Evolutionary conservation across 495 filamentous ascomycete species (phyloP).

Genomic region (Penicillium diatomitis): DNA sequence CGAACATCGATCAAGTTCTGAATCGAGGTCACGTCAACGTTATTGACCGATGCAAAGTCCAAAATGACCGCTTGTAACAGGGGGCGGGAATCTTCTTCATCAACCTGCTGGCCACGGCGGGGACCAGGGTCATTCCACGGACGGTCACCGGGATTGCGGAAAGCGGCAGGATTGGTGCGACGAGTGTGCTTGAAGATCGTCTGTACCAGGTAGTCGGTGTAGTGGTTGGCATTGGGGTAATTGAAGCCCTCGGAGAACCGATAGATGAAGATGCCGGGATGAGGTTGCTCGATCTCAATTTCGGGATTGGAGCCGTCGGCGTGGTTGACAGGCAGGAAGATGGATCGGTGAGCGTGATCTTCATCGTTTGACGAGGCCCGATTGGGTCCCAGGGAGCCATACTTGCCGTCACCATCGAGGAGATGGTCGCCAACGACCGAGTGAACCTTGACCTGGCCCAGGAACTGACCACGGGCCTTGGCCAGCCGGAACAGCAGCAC

Average conservation of each 20-base stretch:
- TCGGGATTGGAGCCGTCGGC: conserved; percentile 85
- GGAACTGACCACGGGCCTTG: conserved; percentile 77
- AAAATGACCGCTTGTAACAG: conserved; percentile 88
- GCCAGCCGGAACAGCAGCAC: conserved; percentile 81
- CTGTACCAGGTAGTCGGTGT: conserved; percentile 69
- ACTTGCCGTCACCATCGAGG: conserved; percentile 50
- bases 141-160: conserved; percentile 63
- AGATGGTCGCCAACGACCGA: conserved; percentile 81
- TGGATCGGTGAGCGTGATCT: conserved; percentile 44
- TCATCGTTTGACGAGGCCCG: conserved; percentile 22
- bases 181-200: conserved; percentile 71
- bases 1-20: conserved; percentile 96
- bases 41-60: conserved; percentile 93
- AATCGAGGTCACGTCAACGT: conserved; percentile 88
- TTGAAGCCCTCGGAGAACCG: conserved; percentile 95
- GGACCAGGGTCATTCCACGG: conserved; percentile 96
- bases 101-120: conserved; percentile 43
- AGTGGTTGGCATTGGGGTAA: conserved; percentile 90
- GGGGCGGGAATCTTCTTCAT: conserved; percentile 47
- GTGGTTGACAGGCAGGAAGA: conserved; percentile 88
- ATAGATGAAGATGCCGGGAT: conserved; percentile 96
- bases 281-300: conserved; percentile 67
- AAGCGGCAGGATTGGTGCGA: conserved; percentile 60
- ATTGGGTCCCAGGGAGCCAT: conserved; percentile 41
- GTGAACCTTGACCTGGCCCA: conserved; percentile 82